phyloP scores from a whole-genome alignment of 148 eudicot species.

The Vaccinium macrocarpon region DNA sequence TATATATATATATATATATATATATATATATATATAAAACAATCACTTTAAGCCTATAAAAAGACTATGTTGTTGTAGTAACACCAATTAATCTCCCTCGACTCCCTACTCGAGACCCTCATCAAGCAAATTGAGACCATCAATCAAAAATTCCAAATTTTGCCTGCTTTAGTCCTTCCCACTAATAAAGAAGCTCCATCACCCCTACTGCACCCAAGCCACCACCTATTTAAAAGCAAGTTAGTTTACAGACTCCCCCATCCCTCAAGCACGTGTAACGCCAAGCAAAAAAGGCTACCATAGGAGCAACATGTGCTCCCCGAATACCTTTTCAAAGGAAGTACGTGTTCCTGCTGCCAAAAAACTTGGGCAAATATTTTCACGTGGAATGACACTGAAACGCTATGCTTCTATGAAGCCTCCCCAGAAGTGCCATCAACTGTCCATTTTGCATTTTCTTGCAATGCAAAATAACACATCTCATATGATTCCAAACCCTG shows the following conservation, averaged over 20 bases:
- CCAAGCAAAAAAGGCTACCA: neutral
- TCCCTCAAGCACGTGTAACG: neutral
- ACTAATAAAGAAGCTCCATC: neutral
- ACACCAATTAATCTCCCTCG: neutral
- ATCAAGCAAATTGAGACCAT: neutral
- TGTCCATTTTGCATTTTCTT: neutral
- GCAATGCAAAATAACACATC: neutral
- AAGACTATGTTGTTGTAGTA: neutral
- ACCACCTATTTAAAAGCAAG: neutral
- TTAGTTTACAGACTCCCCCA: neutral
- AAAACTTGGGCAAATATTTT: neutral
- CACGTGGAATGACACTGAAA: neutral
- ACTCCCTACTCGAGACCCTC: neutral
- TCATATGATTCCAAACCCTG: neutral
- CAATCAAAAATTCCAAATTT: neutral
- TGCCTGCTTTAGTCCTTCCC: neutral
- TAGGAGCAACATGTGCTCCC: neutral
- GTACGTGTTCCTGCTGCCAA: neutral
- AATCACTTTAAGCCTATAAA: neutral
- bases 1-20: too few species aligned
- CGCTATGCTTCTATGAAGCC: neutral
- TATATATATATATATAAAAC: too few species aligned
- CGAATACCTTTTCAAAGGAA: too few species aligned
- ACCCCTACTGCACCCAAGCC: neutral
- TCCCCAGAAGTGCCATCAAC: neutral